Evolutionary conservation across 106 monocot genomes (phyloP), one percentile per base, ranked within the genome.

Genomic region (Narthecium ossifragum): DNA sequence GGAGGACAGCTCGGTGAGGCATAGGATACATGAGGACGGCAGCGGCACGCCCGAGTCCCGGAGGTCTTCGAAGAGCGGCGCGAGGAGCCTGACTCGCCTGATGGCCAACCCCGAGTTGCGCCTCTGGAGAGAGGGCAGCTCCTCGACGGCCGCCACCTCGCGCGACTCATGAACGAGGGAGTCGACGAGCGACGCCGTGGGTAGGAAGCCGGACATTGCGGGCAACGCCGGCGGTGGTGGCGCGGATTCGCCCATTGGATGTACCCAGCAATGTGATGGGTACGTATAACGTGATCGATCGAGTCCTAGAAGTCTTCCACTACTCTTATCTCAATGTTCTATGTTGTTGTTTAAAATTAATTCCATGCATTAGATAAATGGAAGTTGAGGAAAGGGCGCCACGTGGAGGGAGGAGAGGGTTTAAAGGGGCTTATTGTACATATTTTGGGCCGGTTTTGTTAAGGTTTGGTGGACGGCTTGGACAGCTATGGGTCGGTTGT

Each of bases 1-100:
- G 28, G 67, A 72, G 51, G 26, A 63, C 2, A 72, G 62, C 72
- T 78, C 78, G 31, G 78, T 78, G 41, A 78, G 72, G 53, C 78
- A 79, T 43, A 79, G 57, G 37, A 73, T 29, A 14, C 60, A 58
- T 21, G 78, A 73, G 17, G 64, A 59, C 11, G 78, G 68, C 0
- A 79, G 59, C 3, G 59, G 21, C 27, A 46, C 15, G 0, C 4
- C 17, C 14, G 70, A 56, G 33, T 72, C 57, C 2, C 53, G 72
- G 46, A 79, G 22, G 37, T 79, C 78, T 14, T 79, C 78, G 64
- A 73, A 63, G 3, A 79, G 63, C 22, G 73, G 37, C 31, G 51
- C 52, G 40, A 79, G 47, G 49, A 78, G 63, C 17, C 45, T 43
- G 22, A 59, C 39, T 13, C 68, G 55, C 10, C 64, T 68, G 24